phyloP scores from a whole-genome alignment of 345 rosid species.

The Turnera subulata region DNA sequence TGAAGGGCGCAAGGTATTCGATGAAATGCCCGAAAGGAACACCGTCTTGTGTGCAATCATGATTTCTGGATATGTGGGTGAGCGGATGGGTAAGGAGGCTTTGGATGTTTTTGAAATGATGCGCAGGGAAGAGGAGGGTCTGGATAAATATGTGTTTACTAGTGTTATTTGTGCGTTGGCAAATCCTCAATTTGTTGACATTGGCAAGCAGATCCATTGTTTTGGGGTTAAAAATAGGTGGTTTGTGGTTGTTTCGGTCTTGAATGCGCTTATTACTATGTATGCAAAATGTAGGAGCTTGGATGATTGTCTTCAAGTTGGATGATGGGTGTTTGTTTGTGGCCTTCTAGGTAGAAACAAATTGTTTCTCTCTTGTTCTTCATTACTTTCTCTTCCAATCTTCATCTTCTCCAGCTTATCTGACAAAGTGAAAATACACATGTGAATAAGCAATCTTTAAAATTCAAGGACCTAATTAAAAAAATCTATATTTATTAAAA shows the following conservation, averaged over 20 bases:
- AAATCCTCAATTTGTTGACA: conserved; percentile 32
- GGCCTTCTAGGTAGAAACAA: too few relatives aligned
- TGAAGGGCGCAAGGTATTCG: conserved; percentile 61
- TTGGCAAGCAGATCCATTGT: conserved; percentile 61
- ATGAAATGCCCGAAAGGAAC: conserved; percentile 57
- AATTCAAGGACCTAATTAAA: too few relatives aligned
- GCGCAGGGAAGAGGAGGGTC: conserved; percentile 38
- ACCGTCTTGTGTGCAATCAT: conserved; percentile 61
- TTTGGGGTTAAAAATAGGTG: conserved; percentile 48
- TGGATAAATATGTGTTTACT: conserved; percentile 64
- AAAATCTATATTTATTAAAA: too few relatives aligned
- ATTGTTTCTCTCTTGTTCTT: too few relatives aligned
- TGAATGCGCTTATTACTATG: conserved; percentile 71
- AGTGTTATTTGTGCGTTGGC: conserved; percentile 63
- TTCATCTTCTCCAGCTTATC: too few relatives aligned
- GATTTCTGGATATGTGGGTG: conserved; percentile 68
- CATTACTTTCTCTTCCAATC: too few relatives aligned
- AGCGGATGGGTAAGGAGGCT: conserved; percentile 41
- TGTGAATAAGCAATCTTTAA: too few relatives aligned
- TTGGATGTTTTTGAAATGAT: conserved; percentile 38
- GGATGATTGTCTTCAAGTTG: conserved; percentile 47
- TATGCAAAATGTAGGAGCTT: conserved; percentile 67
- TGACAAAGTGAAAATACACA: too few relatives aligned
- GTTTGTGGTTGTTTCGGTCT: conserved; percentile 44
- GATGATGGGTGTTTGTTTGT: too few relatives aligned